Evolutionary conservation across 768 basidiomycete species (phyloP).

Genomic region (Grammothele lineata): DNA sequence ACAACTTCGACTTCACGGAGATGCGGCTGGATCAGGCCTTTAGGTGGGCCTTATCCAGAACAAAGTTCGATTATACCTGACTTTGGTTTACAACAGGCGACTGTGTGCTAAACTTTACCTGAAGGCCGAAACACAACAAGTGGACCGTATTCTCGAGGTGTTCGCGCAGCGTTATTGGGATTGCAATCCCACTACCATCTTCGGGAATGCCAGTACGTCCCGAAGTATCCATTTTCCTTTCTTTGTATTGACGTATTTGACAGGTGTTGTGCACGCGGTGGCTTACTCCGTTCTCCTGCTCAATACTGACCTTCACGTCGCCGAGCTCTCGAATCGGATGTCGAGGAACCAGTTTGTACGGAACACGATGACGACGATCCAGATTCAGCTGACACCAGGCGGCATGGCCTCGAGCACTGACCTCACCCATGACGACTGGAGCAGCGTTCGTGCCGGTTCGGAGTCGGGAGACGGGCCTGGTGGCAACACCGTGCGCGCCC

Average conservation of each 20-base stretch:
- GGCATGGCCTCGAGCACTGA: conserved; percentile 56
- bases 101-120: conserved; percentile 90
- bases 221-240: not conserved
- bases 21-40: conserved; percentile 87
- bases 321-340: conserved; percentile 86
- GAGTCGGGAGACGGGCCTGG: conserved; percentile 50
- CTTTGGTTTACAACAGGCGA: conserved; percentile 42
- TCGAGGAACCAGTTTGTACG: conserved; percentile 87
- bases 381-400: conserved; percentile 64
- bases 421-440: conserved; percentile 60
- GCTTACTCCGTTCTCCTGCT: conserved; percentile 89
- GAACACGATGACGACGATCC: conserved; percentile 87
- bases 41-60: conserved; percentile 56
- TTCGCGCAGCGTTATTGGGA: conserved; percentile 91
- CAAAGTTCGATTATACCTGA: no score
- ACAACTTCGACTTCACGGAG: conserved; percentile 82
- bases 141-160: conserved; percentile 91
- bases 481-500: conserved; percentile 29
- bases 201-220: conserved; percentile 82
- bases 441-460: conserved; percentile 54
- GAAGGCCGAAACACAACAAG: conserved; percentile 96
- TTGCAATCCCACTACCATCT: conserved; percentile 79
- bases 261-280: conserved; percentile 93
- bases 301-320: conserved; percentile 97
- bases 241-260: not conserved